A percentile compares a stretch with the other conserved stretches of the same genome.
phyloP scores from a whole-genome alignment of 2,329 filamentous ascomycete species.

The Alternaria sp. region DNA sequence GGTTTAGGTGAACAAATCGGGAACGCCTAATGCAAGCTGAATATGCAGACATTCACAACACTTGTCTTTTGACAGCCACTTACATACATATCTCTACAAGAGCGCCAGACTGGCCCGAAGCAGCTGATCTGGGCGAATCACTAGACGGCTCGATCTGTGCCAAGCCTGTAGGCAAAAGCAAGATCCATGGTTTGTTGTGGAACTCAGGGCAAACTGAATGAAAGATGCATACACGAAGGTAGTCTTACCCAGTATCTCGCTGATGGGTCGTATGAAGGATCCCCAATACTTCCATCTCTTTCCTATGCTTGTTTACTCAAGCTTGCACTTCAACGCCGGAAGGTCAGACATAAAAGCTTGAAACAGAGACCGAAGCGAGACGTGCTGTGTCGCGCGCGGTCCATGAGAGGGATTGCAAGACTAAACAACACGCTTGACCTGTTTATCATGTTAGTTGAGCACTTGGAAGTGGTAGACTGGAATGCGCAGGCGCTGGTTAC shows the following conservation, averaged over 20 bases:
- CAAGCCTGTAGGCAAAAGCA: constrained; percentile 12
- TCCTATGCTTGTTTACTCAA: constrained; percentile 5
- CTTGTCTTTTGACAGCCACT: background rate
- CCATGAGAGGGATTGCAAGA: background rate
- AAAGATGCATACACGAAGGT: constrained; percentile 8
- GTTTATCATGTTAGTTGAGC: constrained; percentile 12
- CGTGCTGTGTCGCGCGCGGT: background rate
- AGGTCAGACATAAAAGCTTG: constrained; percentile 8
- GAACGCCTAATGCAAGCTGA: background rate
- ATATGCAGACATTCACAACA: background rate
- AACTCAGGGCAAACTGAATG: constrained; percentile 1
- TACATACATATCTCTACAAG: background rate
- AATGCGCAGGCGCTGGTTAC: constrained; percentile 50
- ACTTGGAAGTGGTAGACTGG: background rate
- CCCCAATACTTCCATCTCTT: constrained; percentile 19
- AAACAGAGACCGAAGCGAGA: background rate
- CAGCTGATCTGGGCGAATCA: background rate
- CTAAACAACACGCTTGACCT: constrained; percentile 48
- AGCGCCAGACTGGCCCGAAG: background rate
- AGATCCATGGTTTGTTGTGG: background rate
- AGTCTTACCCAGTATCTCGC: constrained; percentile 4
- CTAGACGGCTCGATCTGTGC: background rate
- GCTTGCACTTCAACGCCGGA: constrained; percentile 32
- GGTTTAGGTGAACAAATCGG: background rate
- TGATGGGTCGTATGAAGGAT: constrained; percentile 6